Evolutionary conservation across 2,329 filamentous ascomycete genomes (phyloP).

Genomic region (Sporothrix curviconia): DNA sequence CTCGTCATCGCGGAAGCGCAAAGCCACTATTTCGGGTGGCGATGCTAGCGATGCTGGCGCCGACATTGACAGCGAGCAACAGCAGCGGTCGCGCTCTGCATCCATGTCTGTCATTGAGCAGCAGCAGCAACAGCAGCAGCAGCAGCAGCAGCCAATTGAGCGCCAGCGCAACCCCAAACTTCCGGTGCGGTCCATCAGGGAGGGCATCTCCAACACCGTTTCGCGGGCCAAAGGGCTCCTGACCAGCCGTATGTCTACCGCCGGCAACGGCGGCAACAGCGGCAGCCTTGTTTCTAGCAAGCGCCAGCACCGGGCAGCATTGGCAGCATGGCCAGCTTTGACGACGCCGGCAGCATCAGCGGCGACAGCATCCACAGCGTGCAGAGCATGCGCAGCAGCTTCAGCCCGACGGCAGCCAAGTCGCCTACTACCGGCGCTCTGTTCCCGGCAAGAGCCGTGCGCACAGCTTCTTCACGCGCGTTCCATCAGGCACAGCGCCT

Average conservation of each 20-base stretch:
- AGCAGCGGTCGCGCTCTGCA: conserved; percentile 8
- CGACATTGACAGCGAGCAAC: conserved; percentile 23
- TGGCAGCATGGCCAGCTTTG: not conserved
- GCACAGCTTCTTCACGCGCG: conserved; percentile 18
- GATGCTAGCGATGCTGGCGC: conserved; percentile 27
- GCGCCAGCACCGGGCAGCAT: not conserved
- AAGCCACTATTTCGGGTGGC: not conserved
- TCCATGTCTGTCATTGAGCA: conserved; percentile 18
- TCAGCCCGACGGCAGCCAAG: not conserved
- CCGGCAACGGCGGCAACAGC: not conserved
- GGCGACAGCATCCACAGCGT: conserved; percentile 7
- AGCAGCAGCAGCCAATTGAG: not conserved
- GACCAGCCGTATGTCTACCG: conserved; percentile 1
- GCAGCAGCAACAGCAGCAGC: conserved; percentile 10
- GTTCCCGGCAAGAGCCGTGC: conserved; percentile 36
- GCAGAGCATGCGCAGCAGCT: conserved; percentile 10
- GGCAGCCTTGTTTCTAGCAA: not conserved
- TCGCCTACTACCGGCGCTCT: conserved; percentile 29
- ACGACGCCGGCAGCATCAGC: conserved; percentile 13
- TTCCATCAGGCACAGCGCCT: conserved; percentile 2
- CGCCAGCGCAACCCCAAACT: not conserved
- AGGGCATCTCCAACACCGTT: conserved; percentile 11
- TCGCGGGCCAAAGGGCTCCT: conserved; percentile 12
- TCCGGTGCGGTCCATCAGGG: conserved; percentile 2
- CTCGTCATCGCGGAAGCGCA: conserved; percentile 12